These are phyloP conservation scores for Colletotrichum tanaceti DNA, from an alignment of 2,329 filamentous ascomycete genomes.

Conservation along the genomic window DNA sequence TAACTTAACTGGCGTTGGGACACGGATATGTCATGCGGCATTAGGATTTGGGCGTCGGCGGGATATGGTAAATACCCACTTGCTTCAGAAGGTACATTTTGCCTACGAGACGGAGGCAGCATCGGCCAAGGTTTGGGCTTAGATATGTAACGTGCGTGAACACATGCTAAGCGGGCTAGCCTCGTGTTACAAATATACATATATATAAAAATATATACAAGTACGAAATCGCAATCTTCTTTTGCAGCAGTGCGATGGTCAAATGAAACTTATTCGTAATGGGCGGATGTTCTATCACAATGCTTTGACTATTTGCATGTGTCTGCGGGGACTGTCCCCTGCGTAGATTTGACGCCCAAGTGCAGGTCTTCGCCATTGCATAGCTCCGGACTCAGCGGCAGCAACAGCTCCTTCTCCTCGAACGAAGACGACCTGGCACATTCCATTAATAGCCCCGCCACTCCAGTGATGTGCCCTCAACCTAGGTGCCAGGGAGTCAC, in stretches of 20 bases:
- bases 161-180: background rate
- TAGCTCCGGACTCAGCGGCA: background rate
- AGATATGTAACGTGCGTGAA: background rate
- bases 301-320: background rate
- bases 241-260: background rate
- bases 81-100: conserved; percentile 22
- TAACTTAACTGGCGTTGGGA: conserved; percentile 14
- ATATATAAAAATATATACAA: no score
- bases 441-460: background rate
- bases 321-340: background rate
- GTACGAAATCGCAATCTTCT: no score
- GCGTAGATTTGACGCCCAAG: background rate
- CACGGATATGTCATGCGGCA: background rate
- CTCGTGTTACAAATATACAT: background rate
- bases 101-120: background rate
- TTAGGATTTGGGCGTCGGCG: conserved; percentile 20
- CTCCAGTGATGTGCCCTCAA: no score
- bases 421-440: background rate
- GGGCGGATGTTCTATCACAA: conserved; percentile 1
- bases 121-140: background rate
- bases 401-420: background rate
- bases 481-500: background rate
- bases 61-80: conserved; percentile 22
- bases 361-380: background rate
- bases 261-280: background rate